phyloP scores from a whole-genome alignment of 179 eudicot genomes.

The Gypsophila paniculata region DNA sequence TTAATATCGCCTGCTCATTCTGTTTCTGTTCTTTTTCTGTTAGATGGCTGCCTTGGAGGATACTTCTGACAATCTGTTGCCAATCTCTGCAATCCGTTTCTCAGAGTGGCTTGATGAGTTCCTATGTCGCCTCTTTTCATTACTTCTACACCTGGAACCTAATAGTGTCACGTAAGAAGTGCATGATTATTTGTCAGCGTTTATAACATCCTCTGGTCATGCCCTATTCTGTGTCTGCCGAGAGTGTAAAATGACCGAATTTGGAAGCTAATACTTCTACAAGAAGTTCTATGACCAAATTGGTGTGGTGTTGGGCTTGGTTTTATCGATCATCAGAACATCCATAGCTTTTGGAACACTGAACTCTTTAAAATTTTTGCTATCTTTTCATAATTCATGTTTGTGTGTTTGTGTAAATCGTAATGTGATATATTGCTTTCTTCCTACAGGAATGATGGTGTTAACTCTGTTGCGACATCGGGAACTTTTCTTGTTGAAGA shows the following conservation, averaged over 20 bases:
- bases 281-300: not conserved
- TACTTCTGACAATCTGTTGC: slow-evolving; percentile 43
- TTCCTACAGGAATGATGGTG: slow-evolving; percentile 75
- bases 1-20: slow-evolving; percentile 9
- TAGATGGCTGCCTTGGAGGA: slow-evolving; percentile 81
- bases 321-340: not conserved
- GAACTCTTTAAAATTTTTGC: not conserved
- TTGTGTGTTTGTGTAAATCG: not conserved
- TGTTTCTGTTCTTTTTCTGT: slow-evolving; percentile 27
- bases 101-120: slow-evolving; percentile 99
- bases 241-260: not conserved
- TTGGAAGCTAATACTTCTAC: not conserved
- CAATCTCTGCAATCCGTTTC: slow-evolving; percentile 52
- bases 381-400: slow-evolving; percentile 5
- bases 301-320: slow-evolving; percentile 8
- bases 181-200: slow-evolving; percentile 7
- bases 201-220: not conserved
- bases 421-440: not conserved
- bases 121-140: slow-evolving; percentile 78
- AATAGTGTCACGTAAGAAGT: slow-evolving; percentile 76
- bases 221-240: not conserved
- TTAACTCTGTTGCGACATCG: slow-evolving; percentile 54
- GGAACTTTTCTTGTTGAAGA: slow-evolving; percentile 97
- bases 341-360: slow-evolving; percentile 9
- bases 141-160: slow-evolving; percentile 94